Conservation (phyloP, 2,329 filamentous ascomycete genomes). For the Coniochaeta pulveracea region DNA sequence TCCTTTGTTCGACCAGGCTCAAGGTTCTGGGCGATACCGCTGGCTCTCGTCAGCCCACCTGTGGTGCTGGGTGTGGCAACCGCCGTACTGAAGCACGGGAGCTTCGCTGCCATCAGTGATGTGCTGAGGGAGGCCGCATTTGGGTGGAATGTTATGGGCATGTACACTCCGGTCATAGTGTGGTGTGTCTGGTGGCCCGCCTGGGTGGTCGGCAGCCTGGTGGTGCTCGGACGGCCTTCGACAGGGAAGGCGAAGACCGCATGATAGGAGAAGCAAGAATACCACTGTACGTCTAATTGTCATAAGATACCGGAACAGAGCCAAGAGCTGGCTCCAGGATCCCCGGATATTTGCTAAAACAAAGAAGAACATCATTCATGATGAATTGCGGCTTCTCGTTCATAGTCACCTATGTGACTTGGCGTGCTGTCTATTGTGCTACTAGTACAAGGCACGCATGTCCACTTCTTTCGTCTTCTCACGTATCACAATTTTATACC, state of each 20-base stretch:
- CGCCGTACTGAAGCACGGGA: constrained; percentile 26
- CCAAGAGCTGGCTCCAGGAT: no score
- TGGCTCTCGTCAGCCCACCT: constrained; percentile 52
- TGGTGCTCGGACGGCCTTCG: constrained; percentile 31
- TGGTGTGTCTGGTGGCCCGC: constrained; percentile 96
- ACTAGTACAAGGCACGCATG: no score
- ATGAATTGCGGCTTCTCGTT: no score
- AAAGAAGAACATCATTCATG: no score
- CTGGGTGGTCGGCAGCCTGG: constrained; percentile 58
- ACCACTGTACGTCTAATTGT: no score
- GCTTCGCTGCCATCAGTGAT: constrained; percentile 43
- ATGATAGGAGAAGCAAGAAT: constrained; percentile 4
- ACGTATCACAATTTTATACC: no score
- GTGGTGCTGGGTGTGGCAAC: constrained; percentile 34
- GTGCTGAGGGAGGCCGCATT: constrained; percentile 67
- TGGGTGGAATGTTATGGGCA: constrained; percentile 79
- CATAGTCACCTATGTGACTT: no score
- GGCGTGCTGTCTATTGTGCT: no score
- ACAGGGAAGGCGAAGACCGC: constrained; percentile 7
- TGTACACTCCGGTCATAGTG: constrained; percentile 82
- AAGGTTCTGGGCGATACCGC: constrained; percentile 32
- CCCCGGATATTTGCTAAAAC: no score
- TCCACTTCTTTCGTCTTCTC: no score
- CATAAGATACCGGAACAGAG: no score
- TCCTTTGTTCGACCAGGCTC: constrained; percentile 53